Evolutionary conservation across 1,284 basidiomycete species (phyloP).

Genomic region (Cerrena zonata): DNA sequence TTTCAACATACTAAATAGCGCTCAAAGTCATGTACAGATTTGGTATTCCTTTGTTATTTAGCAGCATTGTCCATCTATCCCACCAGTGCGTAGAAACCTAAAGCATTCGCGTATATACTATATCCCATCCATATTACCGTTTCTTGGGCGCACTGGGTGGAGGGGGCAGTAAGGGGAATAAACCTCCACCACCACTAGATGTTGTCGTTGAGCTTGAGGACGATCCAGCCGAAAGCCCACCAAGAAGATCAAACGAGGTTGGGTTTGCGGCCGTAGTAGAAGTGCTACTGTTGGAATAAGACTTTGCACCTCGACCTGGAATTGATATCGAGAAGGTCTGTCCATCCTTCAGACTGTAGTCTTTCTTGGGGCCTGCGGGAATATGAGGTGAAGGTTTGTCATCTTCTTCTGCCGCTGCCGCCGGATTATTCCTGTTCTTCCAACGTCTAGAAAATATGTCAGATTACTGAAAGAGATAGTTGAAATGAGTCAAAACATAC

Average conservation of each 20-base stretch:
- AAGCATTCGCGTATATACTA: too few relatives aligned
- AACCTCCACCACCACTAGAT: conserved; percentile 21
- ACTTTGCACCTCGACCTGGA: conserved; percentile 51
- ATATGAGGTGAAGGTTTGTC: conserved; percentile 49
- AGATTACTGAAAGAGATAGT: conserved; percentile 1
- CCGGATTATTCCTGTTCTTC: conserved; percentile 54
- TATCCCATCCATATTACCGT: too few relatives aligned
- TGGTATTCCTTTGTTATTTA: too few relatives aligned
- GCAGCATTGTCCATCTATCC: too few relatives aligned
- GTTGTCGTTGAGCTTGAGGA: conserved; percentile 12
- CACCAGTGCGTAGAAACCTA: too few relatives aligned
- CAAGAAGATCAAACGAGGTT: conserved; percentile 22
- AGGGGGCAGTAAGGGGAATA: conserved; percentile 54
- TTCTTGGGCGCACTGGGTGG: conserved; percentile 55
- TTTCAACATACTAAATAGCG: too few relatives aligned
- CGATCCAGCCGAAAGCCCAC: conserved; percentile 9
- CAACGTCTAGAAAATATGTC: conserved; percentile 43
- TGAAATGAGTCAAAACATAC: conserved; percentile 35
- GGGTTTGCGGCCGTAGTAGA: conserved; percentile 10
- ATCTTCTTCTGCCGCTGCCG: conserved; percentile 25
- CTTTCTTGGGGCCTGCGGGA: conserved; percentile 80
- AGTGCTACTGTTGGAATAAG: conserved; percentile 8
- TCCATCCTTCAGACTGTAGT: conserved; percentile 93
- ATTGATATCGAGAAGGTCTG: conserved; percentile 92
- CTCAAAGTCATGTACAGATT: too few relatives aligned